Base-by-base conservation (phyloP, 495 filamentous ascomycete species). In the Staphylotrichum longicolle region DNA sequence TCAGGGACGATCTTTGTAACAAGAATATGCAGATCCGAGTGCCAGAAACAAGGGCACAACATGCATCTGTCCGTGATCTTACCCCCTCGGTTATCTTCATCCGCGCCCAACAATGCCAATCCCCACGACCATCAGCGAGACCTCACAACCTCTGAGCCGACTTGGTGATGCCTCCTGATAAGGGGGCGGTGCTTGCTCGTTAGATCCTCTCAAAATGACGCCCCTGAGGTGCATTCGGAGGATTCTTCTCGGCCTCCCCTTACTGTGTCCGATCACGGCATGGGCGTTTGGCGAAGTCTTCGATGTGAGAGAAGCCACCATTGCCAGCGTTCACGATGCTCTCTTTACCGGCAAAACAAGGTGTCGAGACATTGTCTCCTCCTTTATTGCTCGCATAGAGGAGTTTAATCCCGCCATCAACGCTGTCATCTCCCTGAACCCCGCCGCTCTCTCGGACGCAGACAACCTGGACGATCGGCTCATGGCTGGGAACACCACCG, bases 341-440 rank as follows among this genome's bases (percentile, higher is more conserved):
- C 75, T 88, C 44, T 79, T 74, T 59, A 65, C 70, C n/a, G 71
- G 74, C 6, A 65, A 74, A 15, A 76, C 79, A 39, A 81, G 79
- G 32, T 86, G 83, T 67, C 72, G 78, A 10, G 70, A 70, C 5
- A 70, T 87, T 0, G 73, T 86, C n/a, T 77, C 75, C 27, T 70
- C 77, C 20, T 87, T 84, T 64, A 66, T 88, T 37, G 66, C 77
- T 3, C 80, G 83, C 15, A 84, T 88, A 45, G 75, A 81, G 54
- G 67, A 71, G 8, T 78, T 82, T 64, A 85, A 88, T 67, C 76
- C 77, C 9, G 73, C 70, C 11, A 76, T 86, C 57, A 85, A 86
- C 60, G 79, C 85, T 30, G 70, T 89, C 52, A 73, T 86, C 41
- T 75, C 74, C 1, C 70, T 86, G 8, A 83, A 85, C 62, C 74